Base-by-base conservation (phyloP, 768 basidiomycete genomes). In the Roridomyces roridus region DNA sequence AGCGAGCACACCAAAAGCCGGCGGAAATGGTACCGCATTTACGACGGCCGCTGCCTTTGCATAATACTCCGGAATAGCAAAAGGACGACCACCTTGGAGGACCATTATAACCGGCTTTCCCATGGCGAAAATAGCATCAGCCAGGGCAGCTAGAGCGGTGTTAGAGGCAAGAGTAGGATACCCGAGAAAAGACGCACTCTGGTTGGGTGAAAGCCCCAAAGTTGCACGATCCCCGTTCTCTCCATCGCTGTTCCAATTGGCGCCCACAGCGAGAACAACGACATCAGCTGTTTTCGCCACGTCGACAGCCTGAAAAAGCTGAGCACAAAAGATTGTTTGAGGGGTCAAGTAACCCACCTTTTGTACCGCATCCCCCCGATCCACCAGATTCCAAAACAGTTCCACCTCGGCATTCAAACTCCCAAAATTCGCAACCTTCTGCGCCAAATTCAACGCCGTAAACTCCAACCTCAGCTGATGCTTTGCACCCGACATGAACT, bases 201-300 rank as follows among this genome's bases (percentile, higher is more conserved):
- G 67, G 51, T 66, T 66, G 24, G 45, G 59, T 8, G 67, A 68
- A 18, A 68, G 44, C 4, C 59, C 55, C 9, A 68, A 48, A 23
- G 67, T 66, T 17, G 62, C 65, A 4, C 67, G 52, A 49, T 68
- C 67, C 3, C 51, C 64, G 26, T 59, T 64, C 44, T 68, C 67
- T 8, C 59, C 67, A 41, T 68, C 67, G 40, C 65, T 66, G 46
- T 68, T 68, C 67, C 67, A 68, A 41, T 64, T 65, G 2, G 67
- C 67, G 28, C 67, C 67, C 7, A 68, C 65, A 5, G 67, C 67
- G 9, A 68, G 57, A 11, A 68, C 37, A 28, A 68, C 60, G 20
- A 68, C 51, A 28, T 68, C 67, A 1, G 67, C 61, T 18, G 34
- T 41, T 49, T 58, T 63, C 2, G 67, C 67, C 14, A 68, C 44